These are phyloP conservation scores for Solanum paucissectum DNA, from an alignment of 257 asterid species.

Conservation along the genomic window DNA sequence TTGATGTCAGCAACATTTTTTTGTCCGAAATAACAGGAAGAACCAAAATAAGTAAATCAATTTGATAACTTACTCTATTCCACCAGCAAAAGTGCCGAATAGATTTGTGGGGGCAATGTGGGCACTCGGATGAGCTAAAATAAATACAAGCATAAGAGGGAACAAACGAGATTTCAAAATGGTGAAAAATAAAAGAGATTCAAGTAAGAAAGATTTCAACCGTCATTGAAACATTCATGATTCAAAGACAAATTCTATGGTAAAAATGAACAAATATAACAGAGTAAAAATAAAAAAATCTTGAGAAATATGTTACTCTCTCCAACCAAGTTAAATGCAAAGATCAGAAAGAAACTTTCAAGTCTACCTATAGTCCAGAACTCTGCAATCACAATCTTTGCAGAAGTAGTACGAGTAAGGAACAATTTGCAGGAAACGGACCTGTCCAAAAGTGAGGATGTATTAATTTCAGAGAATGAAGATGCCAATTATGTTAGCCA, in stretches of 20 bases:
- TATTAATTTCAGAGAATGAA: not conserved
- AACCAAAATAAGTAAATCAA: not conserved
- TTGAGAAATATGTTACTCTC: not conserved
- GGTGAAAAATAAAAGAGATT: not conserved
- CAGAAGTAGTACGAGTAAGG: constrained; percentile 90
- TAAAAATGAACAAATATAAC: not conserved
- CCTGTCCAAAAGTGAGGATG: constrained; percentile 37
- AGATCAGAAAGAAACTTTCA: not conserved
- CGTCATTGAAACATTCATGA: not conserved
- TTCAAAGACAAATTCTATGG: not conserved
- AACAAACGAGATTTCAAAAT: constrained; percentile 4
- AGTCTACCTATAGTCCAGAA: constrained; percentile 73
- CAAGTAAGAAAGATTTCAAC: not conserved
- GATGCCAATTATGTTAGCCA: not conserved
- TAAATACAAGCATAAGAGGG: not conserved
- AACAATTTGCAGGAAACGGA: constrained; percentile 74
- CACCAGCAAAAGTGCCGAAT: constrained; percentile 98
- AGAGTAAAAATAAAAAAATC: not conserved
- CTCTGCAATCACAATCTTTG: constrained; percentile 90
- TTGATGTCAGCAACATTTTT: constrained; percentile 1
- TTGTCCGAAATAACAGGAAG: not conserved
- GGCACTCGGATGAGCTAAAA: constrained; percentile 59
- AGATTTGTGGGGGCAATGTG: constrained; percentile 63
- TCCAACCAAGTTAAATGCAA: not conserved
- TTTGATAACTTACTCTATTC: constrained; percentile 60